A percentile compares a stretch with the other conserved stretches of the same genome.
These are phyloP conservation scores for Pulicaria dysenterica DNA, from an alignment of 129 eudicot genomes.

Conservation along the genomic window DNA sequence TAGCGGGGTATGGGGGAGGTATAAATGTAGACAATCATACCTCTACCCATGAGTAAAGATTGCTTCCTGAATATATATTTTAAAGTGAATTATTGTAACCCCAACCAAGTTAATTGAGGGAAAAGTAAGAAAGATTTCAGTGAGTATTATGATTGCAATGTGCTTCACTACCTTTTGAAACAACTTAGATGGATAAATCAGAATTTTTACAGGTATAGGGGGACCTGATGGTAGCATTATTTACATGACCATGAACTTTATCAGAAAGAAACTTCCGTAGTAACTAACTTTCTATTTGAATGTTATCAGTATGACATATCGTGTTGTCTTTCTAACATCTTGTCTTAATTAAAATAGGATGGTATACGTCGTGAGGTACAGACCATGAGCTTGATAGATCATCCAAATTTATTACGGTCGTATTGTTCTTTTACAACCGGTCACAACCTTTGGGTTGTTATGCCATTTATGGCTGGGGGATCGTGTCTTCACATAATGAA, in stretches of 20 bases:
- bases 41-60: too few species aligned
- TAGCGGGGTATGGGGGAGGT: too few species aligned
- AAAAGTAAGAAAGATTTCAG: neutral
- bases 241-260: constrained; percentile 17
- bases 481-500: constrained; percentile 97
- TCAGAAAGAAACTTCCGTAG: neutral
- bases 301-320: constrained; percentile 9
- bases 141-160: constrained; percentile 18
- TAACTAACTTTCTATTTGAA: neutral
- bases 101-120: neutral
- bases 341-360: constrained; percentile 53
- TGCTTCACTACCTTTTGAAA: neutral
- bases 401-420: constrained; percentile 84
- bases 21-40: too few species aligned
- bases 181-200: neutral
- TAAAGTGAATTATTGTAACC: neutral
- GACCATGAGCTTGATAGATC: constrained; percentile 83
- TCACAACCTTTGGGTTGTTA: constrained; percentile 92
- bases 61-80: too few species aligned
- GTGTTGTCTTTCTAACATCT: constrained; percentile 8
- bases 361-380: constrained; percentile 97
- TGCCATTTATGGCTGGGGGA: constrained; percentile 98
- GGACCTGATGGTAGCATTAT: neutral
- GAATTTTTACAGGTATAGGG: neutral
- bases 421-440: constrained; percentile 89